Percentiles rank a stretch among this genome's conserved stretches.
Conservation (phyloP, 768 basidiomycete species). For the Boletellus ananas region DNA sequence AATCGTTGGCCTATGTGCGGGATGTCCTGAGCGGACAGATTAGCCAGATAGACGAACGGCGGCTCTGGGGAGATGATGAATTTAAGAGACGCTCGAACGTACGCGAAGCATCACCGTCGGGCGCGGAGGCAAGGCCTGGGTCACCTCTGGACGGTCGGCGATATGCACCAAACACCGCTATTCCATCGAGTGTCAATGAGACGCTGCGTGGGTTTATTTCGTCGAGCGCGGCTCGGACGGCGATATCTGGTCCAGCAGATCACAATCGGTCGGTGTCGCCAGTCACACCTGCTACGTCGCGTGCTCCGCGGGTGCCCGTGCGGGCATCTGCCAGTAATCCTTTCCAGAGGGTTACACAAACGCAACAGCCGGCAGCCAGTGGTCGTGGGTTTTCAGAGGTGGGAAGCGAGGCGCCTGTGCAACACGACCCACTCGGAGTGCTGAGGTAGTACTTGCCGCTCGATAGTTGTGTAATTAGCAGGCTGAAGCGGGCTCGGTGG, state of each 20-base stretch:
- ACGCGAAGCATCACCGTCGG: constrained; percentile 23
- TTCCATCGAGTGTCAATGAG: constrained; percentile 20
- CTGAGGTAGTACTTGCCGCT: constrained; percentile 15
- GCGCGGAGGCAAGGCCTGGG: constrained; percentile 18
- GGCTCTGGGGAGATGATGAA: constrained; percentile 57
- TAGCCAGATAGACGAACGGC: constrained; percentile 58
- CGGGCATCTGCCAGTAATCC: constrained; percentile 29
- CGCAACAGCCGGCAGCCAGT: constrained; percentile 1
- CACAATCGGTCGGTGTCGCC: constrained; percentile 19
- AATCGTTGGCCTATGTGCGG: constrained; percentile 72
- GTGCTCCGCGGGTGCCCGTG: constrained; percentile 21
- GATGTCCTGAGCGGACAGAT: constrained; percentile 61
- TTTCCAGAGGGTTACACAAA: constrained; percentile 21
- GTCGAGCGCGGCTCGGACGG: constrained; percentile 8
- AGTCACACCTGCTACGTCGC: constrained; percentile 6
- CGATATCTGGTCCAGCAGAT: constrained; percentile 2
- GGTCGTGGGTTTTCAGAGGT: constrained; percentile 8
- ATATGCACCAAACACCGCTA: constrained; percentile 6
- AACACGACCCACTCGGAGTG: constrained; percentile 31
- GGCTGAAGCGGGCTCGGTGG: background rate
- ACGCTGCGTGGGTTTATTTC: constrained; percentile 19
- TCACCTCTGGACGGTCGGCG: constrained; percentile 17
- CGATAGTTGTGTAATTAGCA: background rate
- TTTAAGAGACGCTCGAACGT: constrained; percentile 35
- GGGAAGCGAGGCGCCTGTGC: constrained; percentile 5